Base-by-base conservation (phyloP, 441 rosid species). In the Euphorbia celastroides region DNA sequence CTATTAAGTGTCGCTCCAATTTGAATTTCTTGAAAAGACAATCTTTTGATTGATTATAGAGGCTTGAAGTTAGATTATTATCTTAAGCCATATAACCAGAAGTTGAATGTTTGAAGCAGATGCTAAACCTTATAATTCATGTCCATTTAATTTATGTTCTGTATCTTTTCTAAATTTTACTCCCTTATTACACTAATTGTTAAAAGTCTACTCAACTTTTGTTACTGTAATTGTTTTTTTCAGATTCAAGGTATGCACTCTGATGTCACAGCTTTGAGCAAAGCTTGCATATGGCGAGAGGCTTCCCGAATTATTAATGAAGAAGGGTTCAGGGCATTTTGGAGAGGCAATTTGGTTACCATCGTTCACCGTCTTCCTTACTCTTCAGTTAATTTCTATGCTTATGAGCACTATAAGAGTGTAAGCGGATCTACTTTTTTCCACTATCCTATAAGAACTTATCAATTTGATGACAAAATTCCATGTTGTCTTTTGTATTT, bases 221-320 rank as follows among this genome's bases (percentile, higher is more conserved):
- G 9, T 3, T 34, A 34, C 38, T 34, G 9, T 34, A 3, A 9
- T 52, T 41, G 7, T 1, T 10, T 65, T 57, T 51, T 70, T 77
- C 30, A 93, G 98, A 87, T 93, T 74, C 98, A 90, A 84, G 98
- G 98, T 14, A 93, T 93, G 98, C 94, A 93, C 65, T 64, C 92
- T 19, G 88, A 87, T 77, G 86, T 74, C 56, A 72, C 84, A 27
- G 69, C 83, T 23, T 63, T 90, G 75, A 80, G 77, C 64, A 82
- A 84, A 68, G 72, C 90, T 62, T 64, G 89, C 69, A 76, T 93
- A 60, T 87, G 85, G 92, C 79, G 70, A 1, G 97, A 90, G 79
- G 96, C 96, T 62, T 86, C 91, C 0, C 88, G 87, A 28, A 74
- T 93, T 60, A 46, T 81, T 60, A 76, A 75, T 31, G 96, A 93